These are phyloP conservation scores for Pseudohalonectria lignicola DNA, from an alignment of 2,329 filamentous ascomycete species.

Conservation along the genomic window DNA sequence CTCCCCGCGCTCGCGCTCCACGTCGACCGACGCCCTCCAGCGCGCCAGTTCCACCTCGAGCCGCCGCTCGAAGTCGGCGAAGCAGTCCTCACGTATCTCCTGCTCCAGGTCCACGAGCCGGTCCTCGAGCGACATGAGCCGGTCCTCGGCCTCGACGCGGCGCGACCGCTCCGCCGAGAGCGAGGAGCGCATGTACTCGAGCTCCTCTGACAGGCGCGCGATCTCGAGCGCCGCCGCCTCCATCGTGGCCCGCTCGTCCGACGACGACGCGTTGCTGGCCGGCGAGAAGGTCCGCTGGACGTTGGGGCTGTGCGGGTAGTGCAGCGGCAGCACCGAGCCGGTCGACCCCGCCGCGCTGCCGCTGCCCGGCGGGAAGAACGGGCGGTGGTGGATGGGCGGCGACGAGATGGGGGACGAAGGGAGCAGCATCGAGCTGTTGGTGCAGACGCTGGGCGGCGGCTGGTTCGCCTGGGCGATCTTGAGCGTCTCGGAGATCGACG, in stretches of 20 bases:
- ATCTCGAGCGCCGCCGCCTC: constrained; percentile 76
- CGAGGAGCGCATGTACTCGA: constrained; percentile 61
- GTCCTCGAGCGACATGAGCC: constrained; percentile 60
- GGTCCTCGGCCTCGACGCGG: constrained; percentile 61
- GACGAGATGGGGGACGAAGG: constrained; percentile 13
- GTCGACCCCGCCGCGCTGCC: constrained; percentile 11
- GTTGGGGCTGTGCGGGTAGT: constrained; percentile 10
- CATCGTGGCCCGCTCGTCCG: constrained; percentile 57
- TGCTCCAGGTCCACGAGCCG: constrained; percentile 60
- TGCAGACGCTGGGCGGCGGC: too few relatives aligned
- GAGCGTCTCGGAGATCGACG: constrained; percentile 69
- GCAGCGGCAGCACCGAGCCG: constrained; percentile 1
- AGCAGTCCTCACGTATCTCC: constrained; percentile 81
- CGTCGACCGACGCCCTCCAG: constrained; percentile 71
- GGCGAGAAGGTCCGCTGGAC: constrained; percentile 26
- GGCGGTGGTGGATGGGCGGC: constrained; percentile 22
- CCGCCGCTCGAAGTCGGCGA: constrained; percentile 70
- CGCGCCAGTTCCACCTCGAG: constrained; percentile 64
- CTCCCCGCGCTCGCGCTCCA: constrained; percentile 70
- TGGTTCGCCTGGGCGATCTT: constrained; percentile 19
- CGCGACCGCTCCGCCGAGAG: constrained; percentile 61
- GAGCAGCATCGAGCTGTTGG: constrained; percentile 1
- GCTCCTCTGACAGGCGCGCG: constrained; percentile 63
- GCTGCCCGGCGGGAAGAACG: constrained; percentile 28
- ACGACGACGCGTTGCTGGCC: constrained; percentile 24